Evolutionary conservation across 495 filamentous ascomycete species (phyloP), one percentile per base, ranked within the genome.

Genomic region (Penicillium malachiteum): DNA sequence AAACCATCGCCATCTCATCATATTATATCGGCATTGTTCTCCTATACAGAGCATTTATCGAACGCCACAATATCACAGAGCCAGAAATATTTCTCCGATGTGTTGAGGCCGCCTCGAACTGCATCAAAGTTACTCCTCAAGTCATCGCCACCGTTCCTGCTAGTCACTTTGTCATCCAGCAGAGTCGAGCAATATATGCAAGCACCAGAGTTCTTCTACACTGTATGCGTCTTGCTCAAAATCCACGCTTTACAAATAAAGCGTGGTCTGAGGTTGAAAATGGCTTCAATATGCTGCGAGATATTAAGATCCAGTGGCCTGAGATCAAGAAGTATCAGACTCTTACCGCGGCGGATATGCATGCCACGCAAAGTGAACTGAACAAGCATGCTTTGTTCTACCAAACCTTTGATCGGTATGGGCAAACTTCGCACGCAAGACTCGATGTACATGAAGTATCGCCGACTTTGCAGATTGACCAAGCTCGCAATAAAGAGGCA

Each of bases 291-390:
- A 54, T 59, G 46, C 40, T 59, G 1, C 40, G 45, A 16, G 26
- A 59, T 16, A 34, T 55, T 21, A 59, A 55, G 41, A 55, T 59
- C 21, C 45, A 59, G 17, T 59, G 56, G 56, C 56, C 56, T 8
- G 56, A 59, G 14, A 54, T 59, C 21, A 55, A 59, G 16, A 59
- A 50, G 21, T 59, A 59, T 13, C 56, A 59, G 13, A 1, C 39
- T 8, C 32, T 55, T 10, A 55, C 51, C 1, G 46, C 54, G 42
- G 43, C 54, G 30, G 56, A 59, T 11, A 52, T 57, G 42, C 12
- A 40, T 1, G 16, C 21, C 10, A 57, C 55, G n/a, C 48, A 57
- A 34, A 41, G n/a, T 13, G 34, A 52, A n/a, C 49, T 52, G 9
- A 37, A 31, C 3, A 57, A 48, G 33, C 34, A 52, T 18, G 55